Evolutionary conservation across 768 basidiomycete genomes (phyloP).

Genomic region (Lepiota venenata): DNA sequence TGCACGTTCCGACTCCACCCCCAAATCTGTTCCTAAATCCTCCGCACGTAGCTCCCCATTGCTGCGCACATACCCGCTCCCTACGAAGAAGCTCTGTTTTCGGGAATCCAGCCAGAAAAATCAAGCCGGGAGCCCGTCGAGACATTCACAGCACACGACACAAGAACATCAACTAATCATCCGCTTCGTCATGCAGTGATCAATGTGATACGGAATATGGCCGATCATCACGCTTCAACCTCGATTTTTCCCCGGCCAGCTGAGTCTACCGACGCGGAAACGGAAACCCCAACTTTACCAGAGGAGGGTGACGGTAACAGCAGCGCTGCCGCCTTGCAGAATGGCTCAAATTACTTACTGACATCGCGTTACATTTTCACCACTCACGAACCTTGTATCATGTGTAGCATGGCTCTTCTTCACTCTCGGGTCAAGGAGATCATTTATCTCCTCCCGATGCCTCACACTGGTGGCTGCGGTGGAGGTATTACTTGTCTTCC

Average conservation of each 20-base stretch:
- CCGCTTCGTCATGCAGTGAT: conserved; percentile 85
- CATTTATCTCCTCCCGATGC: conserved; percentile 70
- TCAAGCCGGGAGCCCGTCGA: conserved; percentile 3
- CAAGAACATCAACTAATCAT: conserved; percentile 61
- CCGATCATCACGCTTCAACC: conserved; percentile 44
- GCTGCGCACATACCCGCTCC: conserved; percentile 67
- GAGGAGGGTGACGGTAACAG: not conserved
- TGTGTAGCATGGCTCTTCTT: conserved; percentile 96
- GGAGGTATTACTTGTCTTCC: conserved; percentile 67
- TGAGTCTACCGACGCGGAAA: not conserved
- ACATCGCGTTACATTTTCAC: conserved; percentile 83
- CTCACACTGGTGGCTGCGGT: conserved; percentile 84
- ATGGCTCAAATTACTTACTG: conserved; percentile 84
- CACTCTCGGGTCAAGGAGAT: conserved; percentile 94
- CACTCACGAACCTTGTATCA: conserved; percentile 96
- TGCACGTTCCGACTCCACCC: not conserved
- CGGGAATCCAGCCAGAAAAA: conserved; percentile 10
- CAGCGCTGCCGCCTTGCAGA: conserved; percentile 27
- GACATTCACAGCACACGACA: conserved; percentile 63
- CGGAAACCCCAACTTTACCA: conserved; percentile 9
- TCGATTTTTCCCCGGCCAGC: not conserved
- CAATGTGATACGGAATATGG: conserved; percentile 67
- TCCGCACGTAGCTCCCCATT: conserved; percentile 58
- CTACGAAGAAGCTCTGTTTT: conserved; percentile 27
- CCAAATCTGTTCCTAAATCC: conserved; percentile 4